Base-by-base conservation (phyloP, 257 asterid genomes). In the Penstemon newberryi region DNA sequence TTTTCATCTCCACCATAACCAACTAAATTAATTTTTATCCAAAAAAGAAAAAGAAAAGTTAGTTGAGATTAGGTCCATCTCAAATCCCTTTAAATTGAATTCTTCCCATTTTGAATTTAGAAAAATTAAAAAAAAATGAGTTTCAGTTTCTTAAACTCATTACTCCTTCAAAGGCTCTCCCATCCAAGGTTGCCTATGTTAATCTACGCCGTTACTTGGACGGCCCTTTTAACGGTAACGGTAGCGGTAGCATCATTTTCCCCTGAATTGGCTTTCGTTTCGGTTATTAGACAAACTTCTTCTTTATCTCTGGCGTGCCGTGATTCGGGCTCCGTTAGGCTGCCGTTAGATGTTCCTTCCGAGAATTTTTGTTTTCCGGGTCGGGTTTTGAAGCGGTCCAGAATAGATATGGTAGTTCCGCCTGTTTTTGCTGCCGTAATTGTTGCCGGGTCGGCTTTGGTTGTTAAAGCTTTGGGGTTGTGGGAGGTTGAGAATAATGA, bases 251-350 rank as follows among this genome's bases (percentile, higher is more conserved):
- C 94, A 2, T 91, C 98, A 0, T 91, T 91, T 63, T 66, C 87
- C 0, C 95, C 98, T 7, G 98, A 91, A 76, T 11, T 89, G 43
- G 96, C 96, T 9, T 91, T 91, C n/a, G 88, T 92, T n/a, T 86
- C 85, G 1, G 87, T 88, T 25, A 77, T 84, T 18, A 70, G 69
- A 15, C 91, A 92, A 0, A 3, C 75, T 10, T 85, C 95, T 40
- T 49, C 82, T 8, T 69, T 76, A 63, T 80, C 95, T 10, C 52
- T 44, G 71, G 77, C 80, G 45, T 89, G 97, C 73, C 56, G 66
- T 1, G 18, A 47, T 18, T 69, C 52, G 9, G 82, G 83, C 64
- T 69, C 73, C 50, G 72, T 86, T 51, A 77, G 95, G 73, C 64
- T 89, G 80, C 96, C 98, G 44, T 76, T 89, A 4, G 98, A 92